Conservation (phyloP, 1,284 basidiomycete genomes). For the Vanrija pseudolonga region DNA sequence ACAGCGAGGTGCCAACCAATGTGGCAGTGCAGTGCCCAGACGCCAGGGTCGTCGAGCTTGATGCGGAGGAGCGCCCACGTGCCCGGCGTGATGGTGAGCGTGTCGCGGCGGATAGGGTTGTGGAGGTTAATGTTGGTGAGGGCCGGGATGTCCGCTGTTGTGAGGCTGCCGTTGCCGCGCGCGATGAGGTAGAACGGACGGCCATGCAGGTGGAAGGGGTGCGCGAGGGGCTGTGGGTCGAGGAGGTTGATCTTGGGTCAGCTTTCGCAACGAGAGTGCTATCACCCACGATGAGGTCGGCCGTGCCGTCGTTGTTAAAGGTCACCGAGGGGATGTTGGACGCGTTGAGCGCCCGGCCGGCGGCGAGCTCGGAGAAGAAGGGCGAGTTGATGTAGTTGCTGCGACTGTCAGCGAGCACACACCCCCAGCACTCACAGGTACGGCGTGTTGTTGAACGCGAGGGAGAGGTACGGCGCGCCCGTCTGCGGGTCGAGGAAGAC, state of each 20-base stretch:
- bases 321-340: conserved; percentile 16
- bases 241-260: conserved; percentile 40
- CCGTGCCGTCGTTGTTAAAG: conserved; percentile 13
- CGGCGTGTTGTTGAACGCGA: conserved; percentile 15
- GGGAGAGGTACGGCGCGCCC: conserved; percentile 11
- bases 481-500: conserved; percentile 26
- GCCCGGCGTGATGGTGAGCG: conserved; percentile 29
- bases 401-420: neutral
- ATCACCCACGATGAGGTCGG: neutral
- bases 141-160: conserved; percentile 8
- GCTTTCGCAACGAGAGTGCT: neutral
- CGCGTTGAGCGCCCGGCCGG: conserved; percentile 19
- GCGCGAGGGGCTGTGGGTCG: conserved; percentile 30
- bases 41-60: conserved; percentile 24
- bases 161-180: conserved; percentile 37
- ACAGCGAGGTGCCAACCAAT: conserved; percentile 27
- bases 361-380: conserved; percentile 25
- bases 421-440: neutral
- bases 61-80: conserved; percentile 29
- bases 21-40: conserved; percentile 30
- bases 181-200: conserved; percentile 36
- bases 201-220: conserved; percentile 45
- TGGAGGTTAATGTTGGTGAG: conserved; percentile 21
- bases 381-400: conserved; percentile 38
- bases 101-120: conserved; percentile 48